These are phyloP conservation scores for Ogataea chonburiensis DNA, from an alignment of 805 yeast genomes.

Conservation along the genomic window DNA sequence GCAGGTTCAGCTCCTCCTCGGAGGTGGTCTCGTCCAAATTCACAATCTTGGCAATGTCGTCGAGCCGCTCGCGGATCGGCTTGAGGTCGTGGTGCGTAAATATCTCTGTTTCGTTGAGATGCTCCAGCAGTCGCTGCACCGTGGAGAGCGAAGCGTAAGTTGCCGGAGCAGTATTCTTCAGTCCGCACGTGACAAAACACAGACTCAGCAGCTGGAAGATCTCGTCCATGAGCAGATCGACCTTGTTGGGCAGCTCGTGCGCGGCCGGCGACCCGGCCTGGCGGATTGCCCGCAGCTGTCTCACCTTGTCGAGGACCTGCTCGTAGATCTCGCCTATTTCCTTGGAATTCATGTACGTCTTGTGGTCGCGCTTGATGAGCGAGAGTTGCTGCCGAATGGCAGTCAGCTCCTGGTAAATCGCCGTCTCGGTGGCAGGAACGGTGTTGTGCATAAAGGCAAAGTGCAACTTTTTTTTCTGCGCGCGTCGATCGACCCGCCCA, in stretches of 20 bases:
- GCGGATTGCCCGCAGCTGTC: slow-evolving; percentile 53
- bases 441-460: slow-evolving; percentile 20
- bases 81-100: slow-evolving; percentile 80
- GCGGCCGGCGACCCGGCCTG: slow-evolving; percentile 25
- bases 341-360: slow-evolving; percentile 62
- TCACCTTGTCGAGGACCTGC: slow-evolving; percentile 52
- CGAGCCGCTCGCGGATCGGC: slow-evolving; percentile 72
- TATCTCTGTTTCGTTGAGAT: slow-evolving; percentile 74
- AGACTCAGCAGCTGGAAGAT: slow-evolving; percentile 84
- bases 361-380: slow-evolving; percentile 58
- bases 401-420: slow-evolving; percentile 39
- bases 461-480: slow-evolving; percentile 1
- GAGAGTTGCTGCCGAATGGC: slow-evolving; percentile 44
- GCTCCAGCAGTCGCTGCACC: slow-evolving; percentile 79
- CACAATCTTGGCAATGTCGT: slow-evolving; percentile 67
- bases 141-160: slow-evolving; percentile 88
- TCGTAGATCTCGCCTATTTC: slow-evolving; percentile 64
- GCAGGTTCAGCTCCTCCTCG: slow-evolving; percentile 38
- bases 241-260: slow-evolving; percentile 42
- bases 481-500: slow-evolving; percentile 6
- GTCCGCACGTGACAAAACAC: slow-evolving; percentile 88
- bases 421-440: slow-evolving; percentile 34
- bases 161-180: slow-evolving; percentile 88
- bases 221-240: slow-evolving; percentile 80
- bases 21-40: slow-evolving; percentile 51